Percentiles rank a stretch among this genome's conserved stretches.
These are phyloP conservation scores for Penstemon barbatus DNA, from an alignment of 257 asterid genomes.

Conservation along the genomic window DNA sequence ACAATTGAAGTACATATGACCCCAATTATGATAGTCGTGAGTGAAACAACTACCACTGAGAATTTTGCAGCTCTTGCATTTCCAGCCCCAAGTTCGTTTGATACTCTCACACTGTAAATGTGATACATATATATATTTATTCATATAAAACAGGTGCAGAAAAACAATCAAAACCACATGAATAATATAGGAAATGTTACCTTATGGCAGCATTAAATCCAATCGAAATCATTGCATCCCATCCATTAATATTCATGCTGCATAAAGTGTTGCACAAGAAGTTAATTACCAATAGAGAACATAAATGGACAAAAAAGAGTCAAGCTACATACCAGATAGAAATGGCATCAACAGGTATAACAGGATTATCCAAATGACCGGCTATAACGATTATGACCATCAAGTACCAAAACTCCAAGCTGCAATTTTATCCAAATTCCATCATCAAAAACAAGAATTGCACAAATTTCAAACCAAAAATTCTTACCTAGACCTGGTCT, in stretches of 20 bases:
- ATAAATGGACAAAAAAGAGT: no score
- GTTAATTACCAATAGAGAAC: neutral
- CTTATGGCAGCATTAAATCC: constrained; percentile 93
- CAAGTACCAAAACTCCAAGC: constrained; percentile 94
- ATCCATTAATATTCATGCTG: constrained; percentile 82
- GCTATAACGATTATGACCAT: constrained; percentile 66
- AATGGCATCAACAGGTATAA: constrained; percentile 73
- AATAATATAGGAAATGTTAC: constrained; percentile 32
- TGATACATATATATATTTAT: neutral
- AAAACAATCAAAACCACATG: neutral
- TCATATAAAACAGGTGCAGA: neutral
- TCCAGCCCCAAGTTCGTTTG: constrained; percentile 85
- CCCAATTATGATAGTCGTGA: constrained; percentile 56
- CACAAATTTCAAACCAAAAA: neutral
- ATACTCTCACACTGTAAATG: constrained; percentile 68
- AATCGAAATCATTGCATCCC: constrained; percentile 75
- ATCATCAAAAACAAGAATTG: constrained; percentile 2
- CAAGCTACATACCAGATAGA: constrained; percentile 66
- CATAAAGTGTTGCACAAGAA: constrained; percentile 13
- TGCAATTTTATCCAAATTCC: constrained; percentile 34
- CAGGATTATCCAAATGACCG: constrained; percentile 74
- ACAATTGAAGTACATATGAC: constrained; percentile 45
- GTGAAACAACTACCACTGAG: constrained; percentile 70
- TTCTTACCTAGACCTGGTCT: no score
- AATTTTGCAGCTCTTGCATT: constrained; percentile 68